Base-by-base conservation (phyloP, 2,329 filamentous ascomycete genomes). In the Apiospora kogelbergensis region DNA sequence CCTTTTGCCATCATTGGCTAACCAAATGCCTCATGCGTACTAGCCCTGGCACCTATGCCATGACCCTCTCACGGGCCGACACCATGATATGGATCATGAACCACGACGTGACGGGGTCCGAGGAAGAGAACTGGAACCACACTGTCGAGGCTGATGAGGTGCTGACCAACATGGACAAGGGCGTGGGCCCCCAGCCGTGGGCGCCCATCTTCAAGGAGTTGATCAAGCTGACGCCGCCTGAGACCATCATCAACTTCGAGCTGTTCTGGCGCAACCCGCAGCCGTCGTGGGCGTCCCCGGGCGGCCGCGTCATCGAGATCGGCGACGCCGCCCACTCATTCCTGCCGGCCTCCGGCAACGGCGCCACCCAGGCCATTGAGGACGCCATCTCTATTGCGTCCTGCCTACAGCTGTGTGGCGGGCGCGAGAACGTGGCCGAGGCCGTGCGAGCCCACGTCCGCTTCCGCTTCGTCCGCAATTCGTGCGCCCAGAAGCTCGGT, bases 301-400 rank as follows among this genome's bases (percentile, higher is more conserved):
- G 74, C 0, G 78, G 71, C 1, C 77, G 79, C 2, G 77, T 82
- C 2, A 73, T 81, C 22, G 75, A 80, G 63, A 80, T 81, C 37
- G 81, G 81, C 24, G 81, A 83, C 67, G 78, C 80, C 0, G 81
- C 81, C 2, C 81, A 83, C 72, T 78, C 80, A 0, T 81, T 81
- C 71, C 74, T 82, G 13, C 81, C 81, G 0, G 78, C 80, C 6
- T 81, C 80, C 0, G 80, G 80, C 30, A 82, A 82, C 68, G 81
- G 81, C 2, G 81, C 81, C 9, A 82, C 79, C 2, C 81, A 82
- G 72, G 81, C 80, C 1, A 81, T 83, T 44, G 81, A 83, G 66
- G 81, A 83, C 69, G 80, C 80, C 20, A 72, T 80, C 37, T 80
- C 78, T 6, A 71, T 83, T 2, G 80, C 80, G 1, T 71, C 78